Evolutionary conservation across 2,329 filamentous ascomycete genomes (phyloP).

Genomic region (Dissoconium aciculare): DNA sequence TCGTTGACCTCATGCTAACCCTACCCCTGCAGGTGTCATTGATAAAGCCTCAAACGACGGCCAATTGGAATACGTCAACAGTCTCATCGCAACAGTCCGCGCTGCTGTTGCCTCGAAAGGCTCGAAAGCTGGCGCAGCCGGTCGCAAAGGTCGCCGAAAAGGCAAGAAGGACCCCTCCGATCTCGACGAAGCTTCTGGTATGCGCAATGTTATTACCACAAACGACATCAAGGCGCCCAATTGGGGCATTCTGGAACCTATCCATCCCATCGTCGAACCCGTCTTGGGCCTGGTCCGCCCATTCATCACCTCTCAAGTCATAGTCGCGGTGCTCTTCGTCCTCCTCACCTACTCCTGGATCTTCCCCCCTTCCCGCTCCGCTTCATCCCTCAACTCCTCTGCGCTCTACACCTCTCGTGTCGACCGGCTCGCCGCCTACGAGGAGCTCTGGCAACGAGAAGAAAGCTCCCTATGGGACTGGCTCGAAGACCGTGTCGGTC

Average conservation of each 20-base stretch:
- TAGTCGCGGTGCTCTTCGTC: slow-evolving; percentile 59
- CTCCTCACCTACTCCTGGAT: slow-evolving; percentile 60
- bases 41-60: slow-evolving; percentile 91
- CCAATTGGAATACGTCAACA: slow-evolving; percentile 67
- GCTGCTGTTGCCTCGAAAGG: slow-evolving; percentile 54
- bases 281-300: slow-evolving; percentile 54
- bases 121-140: slow-evolving; percentile 35
- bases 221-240: slow-evolving; percentile 27
- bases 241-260: slow-evolving; percentile 73
- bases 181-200: slow-evolving; percentile 28
- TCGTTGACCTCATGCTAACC: slow-evolving; percentile 8
- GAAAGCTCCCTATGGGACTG: slow-evolving; percentile 86
- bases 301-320: slow-evolving; percentile 59
- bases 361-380: slow-evolving; percentile 15
- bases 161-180: slow-evolving; percentile 39
- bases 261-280: slow-evolving; percentile 55
- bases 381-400: slow-evolving; percentile 13
- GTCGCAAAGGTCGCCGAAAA: slow-evolving; percentile 32
- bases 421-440: slow-evolving; percentile 67
- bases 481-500: slow-evolving; percentile 72
- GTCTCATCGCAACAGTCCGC: slow-evolving; percentile 60
- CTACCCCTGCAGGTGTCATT: slow-evolving; percentile 59
- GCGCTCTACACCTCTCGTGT: slow-evolving; percentile 34
- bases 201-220: slow-evolving; percentile 17
- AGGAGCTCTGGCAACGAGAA: slow-evolving; percentile 80